These are phyloP conservation scores for Domatiomyces globalis DNA, from an alignment of 2,329 filamentous ascomycete genomes.

Conservation along the genomic window DNA sequence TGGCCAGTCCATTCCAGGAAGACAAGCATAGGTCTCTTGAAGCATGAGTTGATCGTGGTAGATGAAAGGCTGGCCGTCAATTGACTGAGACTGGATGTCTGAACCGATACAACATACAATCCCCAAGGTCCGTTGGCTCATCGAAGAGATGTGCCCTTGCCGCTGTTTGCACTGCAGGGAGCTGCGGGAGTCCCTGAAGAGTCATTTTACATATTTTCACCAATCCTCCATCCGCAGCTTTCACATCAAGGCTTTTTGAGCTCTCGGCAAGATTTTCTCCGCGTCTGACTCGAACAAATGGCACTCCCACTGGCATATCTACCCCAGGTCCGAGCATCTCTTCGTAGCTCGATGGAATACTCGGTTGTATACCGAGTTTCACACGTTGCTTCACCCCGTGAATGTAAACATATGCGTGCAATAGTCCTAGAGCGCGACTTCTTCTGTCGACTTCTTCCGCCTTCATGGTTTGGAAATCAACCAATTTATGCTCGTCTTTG, in stretches of 20 bases:
- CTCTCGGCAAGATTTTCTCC: background rate
- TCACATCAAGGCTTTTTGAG: constrained; percentile 13
- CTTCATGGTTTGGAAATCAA: constrained; percentile 46
- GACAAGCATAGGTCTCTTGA: constrained; percentile 32
- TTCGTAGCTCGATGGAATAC: background rate
- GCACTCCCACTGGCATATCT: background rate
- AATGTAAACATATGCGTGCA: constrained; percentile 43
- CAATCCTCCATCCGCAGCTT: constrained; percentile 2
- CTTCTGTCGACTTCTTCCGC: constrained; percentile 42
- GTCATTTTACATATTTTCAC: constrained; percentile 9
- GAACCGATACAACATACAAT: constrained; percentile 9
- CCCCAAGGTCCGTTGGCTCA: constrained; percentile 2
- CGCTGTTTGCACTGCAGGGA: constrained; percentile 6
- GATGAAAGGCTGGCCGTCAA: constrained; percentile 13
- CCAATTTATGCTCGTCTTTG: constrained; percentile 44
- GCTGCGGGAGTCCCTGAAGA: constrained; percentile 2
- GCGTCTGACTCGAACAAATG: background rate
- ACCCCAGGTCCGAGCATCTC: background rate
- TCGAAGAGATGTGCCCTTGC: constrained; percentile 9
- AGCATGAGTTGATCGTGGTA: constrained; percentile 39
- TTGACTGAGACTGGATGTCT: constrained; percentile 6
- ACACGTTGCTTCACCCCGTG: background rate
- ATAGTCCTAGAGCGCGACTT: constrained; percentile 46
- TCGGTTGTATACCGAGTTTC: background rate
- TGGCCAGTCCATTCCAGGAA: constrained; percentile 26